Conservation (phyloP, 2,329 filamentous ascomycete genomes). For the Botrytis porri region DNA sequence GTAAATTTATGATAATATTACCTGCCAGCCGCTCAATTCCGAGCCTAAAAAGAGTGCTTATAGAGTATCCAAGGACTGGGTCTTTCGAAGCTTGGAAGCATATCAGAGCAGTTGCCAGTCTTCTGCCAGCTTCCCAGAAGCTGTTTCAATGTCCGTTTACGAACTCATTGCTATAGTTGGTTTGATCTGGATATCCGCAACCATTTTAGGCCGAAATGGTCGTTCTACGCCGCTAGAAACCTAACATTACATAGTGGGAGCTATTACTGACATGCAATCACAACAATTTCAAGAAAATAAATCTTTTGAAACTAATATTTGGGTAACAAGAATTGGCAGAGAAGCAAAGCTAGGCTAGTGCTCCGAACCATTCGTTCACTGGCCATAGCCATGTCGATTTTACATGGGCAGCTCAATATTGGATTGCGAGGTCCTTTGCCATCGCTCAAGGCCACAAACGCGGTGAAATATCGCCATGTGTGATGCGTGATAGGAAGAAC, state of each 20-base stretch:
- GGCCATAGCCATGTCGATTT: not conserved
- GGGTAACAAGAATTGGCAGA: not conserved
- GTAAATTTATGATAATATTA: not conserved
- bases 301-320: not conserved
- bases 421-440: not conserved
- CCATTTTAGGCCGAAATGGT: not conserved
- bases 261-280: no score
- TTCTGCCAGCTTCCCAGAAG: not conserved
- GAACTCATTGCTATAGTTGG: not conserved
- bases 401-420: not conserved
- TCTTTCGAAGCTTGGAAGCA: not conserved
- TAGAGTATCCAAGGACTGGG: not conserved
- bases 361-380: no score
- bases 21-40: no score
- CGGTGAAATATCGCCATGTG: not conserved
- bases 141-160: not conserved
- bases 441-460: not conserved
- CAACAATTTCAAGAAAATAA: not conserved
- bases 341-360: not conserved
- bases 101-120: not conserved
- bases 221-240: no score
- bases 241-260: not conserved
- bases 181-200: no score
- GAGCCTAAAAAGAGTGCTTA: not conserved
- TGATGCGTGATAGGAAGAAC: not conserved